Conservation (phyloP, 2,329 filamentous ascomycete species). For the Cladobotryum protrusum region DNA sequence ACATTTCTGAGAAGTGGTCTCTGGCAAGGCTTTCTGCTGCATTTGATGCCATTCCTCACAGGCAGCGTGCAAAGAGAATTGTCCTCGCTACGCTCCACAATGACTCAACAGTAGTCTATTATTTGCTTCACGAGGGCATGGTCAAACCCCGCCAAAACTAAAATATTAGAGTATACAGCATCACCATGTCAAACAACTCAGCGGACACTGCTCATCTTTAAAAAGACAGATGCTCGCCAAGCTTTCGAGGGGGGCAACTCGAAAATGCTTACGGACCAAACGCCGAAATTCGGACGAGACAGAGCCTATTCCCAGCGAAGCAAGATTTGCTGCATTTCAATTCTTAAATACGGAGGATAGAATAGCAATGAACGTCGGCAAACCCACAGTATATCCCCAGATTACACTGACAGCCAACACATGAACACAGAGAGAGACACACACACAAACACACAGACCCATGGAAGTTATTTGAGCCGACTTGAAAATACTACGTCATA, state of each 20-base stretch:
- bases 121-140: slow-evolving; percentile 78
- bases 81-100: slow-evolving; percentile 70
- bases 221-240: neutral
- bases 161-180: slow-evolving; percentile 14
- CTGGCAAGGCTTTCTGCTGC: slow-evolving; percentile 59
- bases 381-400: too few relatives aligned
- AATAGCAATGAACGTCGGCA: too few relatives aligned
- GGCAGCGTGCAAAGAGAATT: slow-evolving; percentile 56
- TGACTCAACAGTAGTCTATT: slow-evolving; percentile 80
- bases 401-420: too few relatives aligned
- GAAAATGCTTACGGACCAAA: neutral
- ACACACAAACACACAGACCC: too few relatives aligned
- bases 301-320: neutral
- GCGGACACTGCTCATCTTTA: neutral
- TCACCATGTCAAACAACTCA: too few relatives aligned
- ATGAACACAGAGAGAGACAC: too few relatives aligned
- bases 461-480: too few relatives aligned
- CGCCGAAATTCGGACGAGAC: too few relatives aligned
- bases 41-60: slow-evolving; percentile 56
- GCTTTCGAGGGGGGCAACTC: neutral
- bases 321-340: too few relatives aligned
- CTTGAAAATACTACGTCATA: too few relatives aligned
- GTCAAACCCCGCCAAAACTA: slow-evolving; percentile 81
- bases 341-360: too few relatives aligned
- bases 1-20: slow-evolving; percentile 67